Percentiles rank a stretch among this genome's conserved stretches.
Evolutionary conservation across 129 eudicot species (phyloP).

Genomic region (Dittrichia graveolens): DNA sequence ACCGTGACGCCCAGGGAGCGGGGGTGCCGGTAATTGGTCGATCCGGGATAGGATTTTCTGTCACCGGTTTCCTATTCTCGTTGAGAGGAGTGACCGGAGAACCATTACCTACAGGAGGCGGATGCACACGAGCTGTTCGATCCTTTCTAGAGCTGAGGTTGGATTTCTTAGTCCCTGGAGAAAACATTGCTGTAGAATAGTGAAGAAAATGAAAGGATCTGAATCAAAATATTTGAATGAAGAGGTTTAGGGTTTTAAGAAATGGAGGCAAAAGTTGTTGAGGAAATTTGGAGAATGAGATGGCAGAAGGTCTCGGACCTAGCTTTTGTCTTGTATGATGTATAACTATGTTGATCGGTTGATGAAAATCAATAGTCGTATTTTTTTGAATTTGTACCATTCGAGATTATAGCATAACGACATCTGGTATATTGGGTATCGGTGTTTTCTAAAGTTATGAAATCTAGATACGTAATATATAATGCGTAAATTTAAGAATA

Average conservation of each 20-base stretch:
- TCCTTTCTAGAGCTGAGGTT: constrained; percentile 37
- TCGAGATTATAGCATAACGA: too few species aligned
- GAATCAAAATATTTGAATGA: background rate
- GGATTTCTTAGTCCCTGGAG: constrained; percentile 70
- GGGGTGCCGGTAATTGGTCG: constrained; percentile 91
- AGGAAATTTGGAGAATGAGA: constrained; percentile 5
- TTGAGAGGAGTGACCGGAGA: constrained; percentile 53
- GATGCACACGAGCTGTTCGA: constrained; percentile 26
- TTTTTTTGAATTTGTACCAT: too few species aligned
- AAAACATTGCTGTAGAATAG: constrained; percentile 49
- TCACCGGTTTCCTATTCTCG: constrained; percentile 34
- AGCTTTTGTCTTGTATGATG: too few species aligned
- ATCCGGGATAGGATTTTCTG: constrained; percentile 51
- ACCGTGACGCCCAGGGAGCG: constrained; percentile 92
- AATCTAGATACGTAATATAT: too few species aligned
- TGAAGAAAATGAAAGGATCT: background rate
- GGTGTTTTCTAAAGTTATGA: background rate
- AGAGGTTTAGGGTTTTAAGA: constrained; percentile 42
- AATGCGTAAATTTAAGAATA: too few species aligned
- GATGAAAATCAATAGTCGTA: too few species aligned
- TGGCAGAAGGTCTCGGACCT: background rate
- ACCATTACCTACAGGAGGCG: constrained; percentile 27
- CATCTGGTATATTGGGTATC: too few species aligned
- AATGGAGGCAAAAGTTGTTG: constrained; percentile 12
- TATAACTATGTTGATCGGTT: too few species aligned